Evolutionary conservation across 129 eudicot species (phyloP).

Genomic region (Ambrosia artemisiifolia): DNA sequence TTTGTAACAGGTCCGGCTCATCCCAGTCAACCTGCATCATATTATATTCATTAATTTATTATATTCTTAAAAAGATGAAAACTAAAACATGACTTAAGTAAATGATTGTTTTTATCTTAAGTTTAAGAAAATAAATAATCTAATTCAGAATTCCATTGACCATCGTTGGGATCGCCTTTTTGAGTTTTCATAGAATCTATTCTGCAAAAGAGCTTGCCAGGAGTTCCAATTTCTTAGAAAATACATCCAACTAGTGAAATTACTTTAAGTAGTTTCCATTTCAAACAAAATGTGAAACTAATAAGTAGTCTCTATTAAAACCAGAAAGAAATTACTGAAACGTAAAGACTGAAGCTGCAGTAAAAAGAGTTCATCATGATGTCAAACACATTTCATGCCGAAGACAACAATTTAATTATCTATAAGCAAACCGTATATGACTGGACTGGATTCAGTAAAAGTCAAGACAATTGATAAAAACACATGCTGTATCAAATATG

Average conservation of each 20-base stretch:
- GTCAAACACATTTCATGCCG: neutral
- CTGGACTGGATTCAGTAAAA: conserved; percentile 12
- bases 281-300: no score
- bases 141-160: neutral
- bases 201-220: no score
- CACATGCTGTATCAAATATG: neutral
- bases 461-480: conserved; percentile 8
- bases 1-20: conserved; percentile 83
- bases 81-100: neutral
- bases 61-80: neutral
- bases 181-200: no score
- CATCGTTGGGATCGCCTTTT: neutral
- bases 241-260: no score
- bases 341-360: neutral
- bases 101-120: neutral
- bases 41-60: neutral
- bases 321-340: neutral
- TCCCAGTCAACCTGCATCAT: conserved; percentile 75
- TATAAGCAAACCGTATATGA: conserved; percentile 2
- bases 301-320: neutral
- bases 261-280: no score
- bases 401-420: neutral
- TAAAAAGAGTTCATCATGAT: neutral
- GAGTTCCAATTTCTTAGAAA: no score
- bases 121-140: neutral